Percentiles rank a stretch among this genome's conserved stretches.
These are phyloP conservation scores for Teunomyces stri DNA, from an alignment of 805 yeast genomes.

Conservation along the genomic window DNA sequence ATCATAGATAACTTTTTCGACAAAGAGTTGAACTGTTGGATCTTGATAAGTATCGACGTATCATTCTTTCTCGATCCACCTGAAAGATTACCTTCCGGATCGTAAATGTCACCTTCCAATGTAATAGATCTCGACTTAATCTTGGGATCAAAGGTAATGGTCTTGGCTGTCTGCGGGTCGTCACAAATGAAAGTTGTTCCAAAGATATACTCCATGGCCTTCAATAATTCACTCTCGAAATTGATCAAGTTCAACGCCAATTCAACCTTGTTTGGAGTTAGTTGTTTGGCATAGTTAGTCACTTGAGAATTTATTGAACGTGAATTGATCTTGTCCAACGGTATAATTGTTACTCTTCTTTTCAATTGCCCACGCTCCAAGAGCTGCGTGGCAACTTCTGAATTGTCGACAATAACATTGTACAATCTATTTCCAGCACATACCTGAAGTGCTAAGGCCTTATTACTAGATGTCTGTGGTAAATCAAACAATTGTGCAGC, in stretches of 20 bases:
- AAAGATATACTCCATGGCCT: constrained; percentile 89
- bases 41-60: constrained; percentile 56
- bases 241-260: constrained; percentile 81
- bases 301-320: constrained; percentile 50
- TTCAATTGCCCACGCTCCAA: constrained; percentile 75
- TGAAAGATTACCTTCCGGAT: constrained; percentile 92
- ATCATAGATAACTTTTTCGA: constrained; percentile 37
- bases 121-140: constrained; percentile 84
- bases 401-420: constrained; percentile 88
- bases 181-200: constrained; percentile 86
- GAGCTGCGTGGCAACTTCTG: constrained; percentile 77
- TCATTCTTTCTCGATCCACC: constrained; percentile 82
- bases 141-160: constrained; percentile 81
- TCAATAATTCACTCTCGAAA: constrained; percentile 64
- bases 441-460: constrained; percentile 83
- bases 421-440: constrained; percentile 92
- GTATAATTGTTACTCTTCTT: constrained; percentile 86
- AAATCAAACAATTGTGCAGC: constrained; percentile 82
- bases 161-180: constrained; percentile 84
- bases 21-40: constrained; percentile 61
- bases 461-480: constrained; percentile 51
- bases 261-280: constrained; percentile 84
- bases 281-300: constrained; percentile 63
- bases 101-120: constrained; percentile 88
- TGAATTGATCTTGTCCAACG: constrained; percentile 80